Evolutionary conservation across 345 rosid species (phyloP).

Genomic region (Salix purpurea): DNA sequence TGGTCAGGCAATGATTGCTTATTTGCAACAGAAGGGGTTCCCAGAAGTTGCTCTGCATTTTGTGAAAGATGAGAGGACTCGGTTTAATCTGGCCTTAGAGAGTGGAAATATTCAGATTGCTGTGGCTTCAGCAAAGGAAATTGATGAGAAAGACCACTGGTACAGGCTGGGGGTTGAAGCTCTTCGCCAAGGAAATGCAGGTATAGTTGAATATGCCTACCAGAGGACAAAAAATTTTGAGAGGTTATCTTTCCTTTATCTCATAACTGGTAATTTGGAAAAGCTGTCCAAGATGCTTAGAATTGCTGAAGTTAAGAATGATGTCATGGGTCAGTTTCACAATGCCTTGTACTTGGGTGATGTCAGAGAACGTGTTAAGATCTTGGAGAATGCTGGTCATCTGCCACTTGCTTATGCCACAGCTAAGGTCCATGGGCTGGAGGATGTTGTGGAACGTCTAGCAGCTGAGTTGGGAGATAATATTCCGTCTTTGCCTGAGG

Average conservation of each 20-base stretch:
- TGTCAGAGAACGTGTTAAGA: slow-evolving; percentile 79
- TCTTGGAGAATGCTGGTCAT: slow-evolving; percentile 83
- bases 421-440: slow-evolving; percentile 77
- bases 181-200: slow-evolving; percentile 93
- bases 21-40: slow-evolving; percentile 92
- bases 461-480: slow-evolving; percentile 68
- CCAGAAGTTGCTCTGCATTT: slow-evolving; percentile 99
- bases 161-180: slow-evolving; percentile 93
- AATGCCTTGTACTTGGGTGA: slow-evolving; percentile 90
- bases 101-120: slow-evolving; percentile 95
- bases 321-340: slow-evolving; percentile 96
- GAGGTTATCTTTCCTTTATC: slow-evolving; percentile 90
- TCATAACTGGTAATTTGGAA: slow-evolving; percentile 77
- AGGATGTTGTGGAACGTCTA: slow-evolving; percentile 65
- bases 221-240: slow-evolving; percentile 96
- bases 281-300: slow-evolving; percentile 86
- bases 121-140: slow-evolving; percentile 93
- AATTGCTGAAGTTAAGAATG: slow-evolving; percentile 90
- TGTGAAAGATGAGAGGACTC: slow-evolving; percentile 89
- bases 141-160: slow-evolving; percentile 95
- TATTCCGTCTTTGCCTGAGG: slow-evolving; percentile 68
- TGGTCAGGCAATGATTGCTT: slow-evolving; percentile 96
- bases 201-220: slow-evolving; percentile 90
- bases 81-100: slow-evolving; percentile 89
- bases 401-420: slow-evolving; percentile 83